Evolutionary conservation across 257 asterid species (phyloP).

Genomic region (Lavandula angustifolia): DNA sequence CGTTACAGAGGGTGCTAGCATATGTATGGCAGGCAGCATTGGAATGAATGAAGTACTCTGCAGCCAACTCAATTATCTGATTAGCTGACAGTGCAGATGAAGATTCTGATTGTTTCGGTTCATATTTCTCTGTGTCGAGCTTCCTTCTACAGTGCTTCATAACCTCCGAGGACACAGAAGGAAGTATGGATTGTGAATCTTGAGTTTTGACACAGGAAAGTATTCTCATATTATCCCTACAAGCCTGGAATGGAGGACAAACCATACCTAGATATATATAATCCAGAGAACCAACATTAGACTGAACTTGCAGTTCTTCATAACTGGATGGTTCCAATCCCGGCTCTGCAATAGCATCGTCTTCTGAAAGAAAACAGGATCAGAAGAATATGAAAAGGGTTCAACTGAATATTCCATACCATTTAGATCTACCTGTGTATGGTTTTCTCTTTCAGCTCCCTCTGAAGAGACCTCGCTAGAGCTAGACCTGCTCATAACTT

Average conservation of each 20-base stretch:
- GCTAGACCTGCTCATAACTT: neutral
- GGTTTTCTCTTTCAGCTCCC: neutral
- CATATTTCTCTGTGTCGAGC: conserved; percentile 15
- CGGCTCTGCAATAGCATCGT: neutral
- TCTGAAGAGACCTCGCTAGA: conserved; percentile 9
- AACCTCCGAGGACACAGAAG: conserved; percentile 41
- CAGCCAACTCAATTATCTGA: conserved; percentile 48
- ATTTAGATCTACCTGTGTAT: neutral
- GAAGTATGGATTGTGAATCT: conserved; percentile 24
- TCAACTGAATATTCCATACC: neutral
- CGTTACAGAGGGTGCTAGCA: conserved; percentile 15
- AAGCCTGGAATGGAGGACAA: conserved; percentile 27
- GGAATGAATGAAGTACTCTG: conserved; percentile 41
- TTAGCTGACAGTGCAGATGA: conserved; percentile 24
- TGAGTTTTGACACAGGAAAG: conserved; percentile 7
- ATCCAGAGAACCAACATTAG: conserved; percentile 13
- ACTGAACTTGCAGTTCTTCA: conserved; percentile 15
- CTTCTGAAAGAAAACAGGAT: neutral
- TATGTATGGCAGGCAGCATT: conserved; percentile 35
- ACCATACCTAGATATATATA: conserved; percentile 19
- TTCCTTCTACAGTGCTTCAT: conserved; percentile 37
- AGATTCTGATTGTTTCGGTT: neutral
- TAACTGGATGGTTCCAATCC: neutral
- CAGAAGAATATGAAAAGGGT: neutral
- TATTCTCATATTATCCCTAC: neutral